Base-by-base conservation (phyloP, 257 asterid genomes). In the Przewalskia tangutica region DNA sequence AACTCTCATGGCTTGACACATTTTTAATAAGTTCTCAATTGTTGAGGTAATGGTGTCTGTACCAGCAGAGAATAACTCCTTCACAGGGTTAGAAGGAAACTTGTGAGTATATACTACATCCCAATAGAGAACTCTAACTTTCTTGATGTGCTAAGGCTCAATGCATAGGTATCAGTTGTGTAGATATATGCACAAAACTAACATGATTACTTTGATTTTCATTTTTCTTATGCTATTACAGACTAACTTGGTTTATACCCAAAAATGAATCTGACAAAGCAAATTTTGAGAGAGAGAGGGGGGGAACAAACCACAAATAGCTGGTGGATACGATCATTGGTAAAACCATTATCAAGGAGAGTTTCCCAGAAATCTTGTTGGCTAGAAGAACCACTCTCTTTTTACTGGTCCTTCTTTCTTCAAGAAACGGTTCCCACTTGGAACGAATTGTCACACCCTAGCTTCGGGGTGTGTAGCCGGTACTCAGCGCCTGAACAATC, bases 41-140 rank as follows among this genome's bases (percentile, higher is more conserved):
- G 89, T 86, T 38, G 83, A 67, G 38, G 91, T 87, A 1, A 83
- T 86, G 0, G 94, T 88, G 71, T 89, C 89, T 77, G 88, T 79
- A 1, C 94, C 91, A 0, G 86, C 93, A 27, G 77, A 0, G 27
- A 91, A 81, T 8, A 91, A 17, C 48, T 83, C 88, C 86, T 83
- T 46, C 40, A 42, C 42, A 50, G 27, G 27, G 2, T 59, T 17
- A 62, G 0, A 55, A 27, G 20, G 59, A 54, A 78, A 36, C 42
- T 12, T 12, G 5, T 78, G 42, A 38, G 5, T 44, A 14, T 5
- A 10, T 23, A 3, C 10, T 44, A 51, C 63, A 16, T 16, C 1
- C 63, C 63, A 17, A n/a, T 7, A 56, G 63, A 56, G 23, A 56
- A 56, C 63, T 6, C 63, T 4, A 56, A 16, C 4, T 56, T 56